Percentiles rank a stretch among this genome's conserved stretches.
These are phyloP conservation scores for Lichtheimia corymbifera DNA, from an alignment of 371 early-diverging fungal genomes.

Conservation along the genomic window DNA sequence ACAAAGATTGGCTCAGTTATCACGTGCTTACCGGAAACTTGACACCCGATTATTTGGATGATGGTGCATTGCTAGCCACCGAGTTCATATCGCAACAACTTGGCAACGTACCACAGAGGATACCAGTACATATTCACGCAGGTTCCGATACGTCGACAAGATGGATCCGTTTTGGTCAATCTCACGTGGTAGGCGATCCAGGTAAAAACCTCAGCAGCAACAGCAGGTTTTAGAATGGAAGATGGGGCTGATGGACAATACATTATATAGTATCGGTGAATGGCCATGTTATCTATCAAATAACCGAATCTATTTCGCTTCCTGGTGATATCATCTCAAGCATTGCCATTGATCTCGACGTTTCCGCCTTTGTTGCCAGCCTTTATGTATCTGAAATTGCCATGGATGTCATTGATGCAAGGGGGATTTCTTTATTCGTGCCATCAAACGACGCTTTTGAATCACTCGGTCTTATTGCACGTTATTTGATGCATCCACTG, in stretches of 20 bases:
- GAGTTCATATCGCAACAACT: constrained; percentile 27
- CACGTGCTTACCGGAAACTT: constrained; percentile 47
- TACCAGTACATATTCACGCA: constrained; percentile 6
- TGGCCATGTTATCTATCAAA: constrained; percentile 33
- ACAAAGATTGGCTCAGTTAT: constrained; percentile 44
- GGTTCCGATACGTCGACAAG: neutral
- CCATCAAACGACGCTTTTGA: constrained; percentile 55
- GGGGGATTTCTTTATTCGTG: constrained; percentile 57
- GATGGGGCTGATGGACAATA: neutral
- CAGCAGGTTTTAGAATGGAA: neutral
- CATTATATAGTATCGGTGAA: constrained; percentile 20
- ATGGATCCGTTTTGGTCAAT: constrained; percentile 33
- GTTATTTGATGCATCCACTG: constrained; percentile 43
- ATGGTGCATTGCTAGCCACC: constrained; percentile 45
- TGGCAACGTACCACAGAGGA: constrained; percentile 8
- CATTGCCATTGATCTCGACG: constrained; percentile 38
- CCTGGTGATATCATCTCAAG: constrained; percentile 39
- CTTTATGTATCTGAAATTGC: constrained; percentile 40
- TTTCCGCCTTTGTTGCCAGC: constrained; percentile 49
- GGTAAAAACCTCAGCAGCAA: too few species aligned
- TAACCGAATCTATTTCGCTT: constrained; percentile 36
- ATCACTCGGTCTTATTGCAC: constrained; percentile 49
- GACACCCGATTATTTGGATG: constrained; percentile 29
- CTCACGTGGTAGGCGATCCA: constrained; percentile 28
- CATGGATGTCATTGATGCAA: constrained; percentile 36